Base-by-base conservation (phyloP, 331 rosid species). In the Telfairia occidentalis region DNA sequence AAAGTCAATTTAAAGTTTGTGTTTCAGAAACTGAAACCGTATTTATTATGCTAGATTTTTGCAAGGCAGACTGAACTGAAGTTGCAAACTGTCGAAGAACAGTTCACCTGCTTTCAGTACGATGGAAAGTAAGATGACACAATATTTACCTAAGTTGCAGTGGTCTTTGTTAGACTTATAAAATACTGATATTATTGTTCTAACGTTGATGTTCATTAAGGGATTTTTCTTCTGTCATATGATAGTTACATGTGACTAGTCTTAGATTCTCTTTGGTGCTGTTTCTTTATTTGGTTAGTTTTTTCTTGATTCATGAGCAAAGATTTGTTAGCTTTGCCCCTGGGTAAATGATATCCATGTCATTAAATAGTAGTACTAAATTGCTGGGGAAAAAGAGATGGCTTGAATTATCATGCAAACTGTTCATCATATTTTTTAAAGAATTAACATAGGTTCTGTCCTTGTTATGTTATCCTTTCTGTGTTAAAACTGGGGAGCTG, bases 31-130 rank as follows among this genome's bases (percentile, higher is more conserved):
- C 72, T 73, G 69, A 81, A 76, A 63, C 78, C 45, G 43, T 48
- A 18, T 71, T 29, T 48, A 2, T n/a, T 60, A 45, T 74, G 72
- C 49, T 58, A 95, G 97, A 37, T 92, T 80, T 53, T 89, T 76
- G 78, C 70, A n/a, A 30, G 43, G 79, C 89, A 86, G 76, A 53
- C 80, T 42, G 90, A 80, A 49, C 64, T 92, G 89, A 80, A 87
- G 76, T 66, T 90, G 38, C 78, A 66, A 29, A 65, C 83, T 2
- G 81, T 89, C 63, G 91, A 89, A 5, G 81, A 86, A 0, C 88
- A 87, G 78, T 95, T 90, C 60, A 75, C 84, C 21, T 95, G 99
- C 84, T 92, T 95, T 58, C 58, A 38, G 30, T 90, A 59, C 65
- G 10, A 48, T 11, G 71, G 40, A 16, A 84, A 84, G 99, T 95